Evolutionary conservation across 129 eudicot genomes (phyloP), one percentile per base, ranked within the genome.

Genomic region (Smallanthus sonchifolius): DNA sequence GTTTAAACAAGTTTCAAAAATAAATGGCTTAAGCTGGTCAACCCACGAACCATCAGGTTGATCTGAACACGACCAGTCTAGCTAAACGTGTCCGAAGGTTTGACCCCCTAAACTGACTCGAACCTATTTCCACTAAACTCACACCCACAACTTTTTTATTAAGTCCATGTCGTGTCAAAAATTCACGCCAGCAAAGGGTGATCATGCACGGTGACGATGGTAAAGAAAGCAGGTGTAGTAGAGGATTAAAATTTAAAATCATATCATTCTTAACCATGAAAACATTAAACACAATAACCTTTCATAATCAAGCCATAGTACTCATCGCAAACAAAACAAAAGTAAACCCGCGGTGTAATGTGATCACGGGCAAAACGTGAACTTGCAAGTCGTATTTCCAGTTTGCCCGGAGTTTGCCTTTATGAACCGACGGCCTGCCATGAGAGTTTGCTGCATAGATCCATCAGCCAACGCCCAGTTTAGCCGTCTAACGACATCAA

Each of bases 321-420:
- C 6, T 61, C 2, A 13, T 34, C 20, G 10, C 10, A 57, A 57
- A 9, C 64, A 24, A 57, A 61, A 34, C 66, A 14, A 32, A 60
- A 32, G 66, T 30, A 60, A 60, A 17, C 19, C 16, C 39, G 17
- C 15, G 17, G 15, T 34, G 15, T 34, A 5, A 5, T 61, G 10
- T 35, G 6, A 17, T 84, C 74, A 82, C 35, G 67, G 59, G 85
- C 97, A 91, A 66, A 69, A 7, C 15, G 72, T 86, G 76, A 88
- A 83, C 38, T 72, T 79, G 82, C 98, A 92, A 56, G 86, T 64
- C 16, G 67, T 78, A 28, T 73, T 78, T 4, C 94, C 88, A 10
- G 36, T 42, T 79, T 39, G 51, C 44, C 95, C 96, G 0, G 92
- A 78, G 79, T 92, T 92, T n/a, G 96, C 98, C 80, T 76, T 80